Evolutionary conservation across 768 basidiomycete species (phyloP).

Genomic region (Termitomyces sp.): DNA sequence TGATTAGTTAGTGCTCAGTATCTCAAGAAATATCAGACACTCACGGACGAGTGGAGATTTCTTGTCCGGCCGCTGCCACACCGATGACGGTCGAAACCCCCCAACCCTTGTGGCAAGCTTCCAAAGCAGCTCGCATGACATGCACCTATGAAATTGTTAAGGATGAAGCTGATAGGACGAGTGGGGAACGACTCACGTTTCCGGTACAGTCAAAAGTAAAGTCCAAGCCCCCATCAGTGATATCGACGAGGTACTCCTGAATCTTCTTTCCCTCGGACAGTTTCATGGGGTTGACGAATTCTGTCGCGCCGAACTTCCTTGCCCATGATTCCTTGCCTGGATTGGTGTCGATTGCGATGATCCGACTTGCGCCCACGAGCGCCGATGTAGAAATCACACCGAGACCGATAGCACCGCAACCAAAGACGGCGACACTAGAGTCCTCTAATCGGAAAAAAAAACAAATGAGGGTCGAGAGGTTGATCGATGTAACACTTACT

Average conservation of each 20-base stretch:
- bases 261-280: conserved; percentile 80
- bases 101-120: conserved; percentile 99
- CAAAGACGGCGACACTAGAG: conserved; percentile 91
- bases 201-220: conserved; percentile 98
- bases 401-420: conserved; percentile 94
- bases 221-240: conserved; percentile 96
- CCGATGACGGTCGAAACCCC: conserved; percentile 95
- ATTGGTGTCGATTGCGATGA: conserved; percentile 94
- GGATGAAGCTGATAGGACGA: not conserved
- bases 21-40: conserved; percentile 21
- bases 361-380: conserved; percentile 75
- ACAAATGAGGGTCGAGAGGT: not conserved
- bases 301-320: conserved; percentile 89
- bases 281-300: conserved; percentile 82
- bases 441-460: conserved; percentile 46
- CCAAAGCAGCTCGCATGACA: conserved; percentile 93
- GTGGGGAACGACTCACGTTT: conserved; percentile 43
- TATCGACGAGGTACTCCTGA: conserved; percentile 85
- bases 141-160: conserved; percentile 49
- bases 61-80: conserved; percentile 95
- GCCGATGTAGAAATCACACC: conserved; percentile 83
- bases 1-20: not conserved
- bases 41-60: conserved; percentile 86
- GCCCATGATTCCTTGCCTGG: conserved; percentile 85
- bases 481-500: conserved; percentile 40